Percentiles rank a stretch among this genome's conserved stretches.
These are phyloP conservation scores for Ziziphus jujuba DNA, from an alignment of 306 rosid species.

Conservation along the genomic window DNA sequence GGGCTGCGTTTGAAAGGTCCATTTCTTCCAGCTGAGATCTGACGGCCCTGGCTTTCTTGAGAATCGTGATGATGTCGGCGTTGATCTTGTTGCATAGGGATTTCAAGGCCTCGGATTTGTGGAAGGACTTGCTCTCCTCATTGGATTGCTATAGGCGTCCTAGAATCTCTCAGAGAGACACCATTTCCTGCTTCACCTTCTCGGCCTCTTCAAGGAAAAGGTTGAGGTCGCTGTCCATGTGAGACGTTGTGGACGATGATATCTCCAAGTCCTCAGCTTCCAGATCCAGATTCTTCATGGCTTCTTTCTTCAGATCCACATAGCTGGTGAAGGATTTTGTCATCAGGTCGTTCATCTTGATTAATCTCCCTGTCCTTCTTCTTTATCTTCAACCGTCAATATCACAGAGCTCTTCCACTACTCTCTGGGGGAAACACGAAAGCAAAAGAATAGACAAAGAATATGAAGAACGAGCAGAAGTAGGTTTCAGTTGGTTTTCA, in stretches of 20 bases:
- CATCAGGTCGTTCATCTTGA: slow-evolving; percentile 85
- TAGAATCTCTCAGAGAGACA: slow-evolving; percentile 43
- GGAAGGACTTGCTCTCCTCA: slow-evolving; percentile 69
- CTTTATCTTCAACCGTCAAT: too few relatives aligned
- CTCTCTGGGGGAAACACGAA: too few relatives aligned
- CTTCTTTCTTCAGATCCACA: slow-evolving; percentile 76
- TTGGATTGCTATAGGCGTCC: slow-evolving; percentile 55
- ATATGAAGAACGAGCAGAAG: too few relatives aligned
- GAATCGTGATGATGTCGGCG: slow-evolving; percentile 45
- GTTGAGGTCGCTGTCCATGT: slow-evolving; percentile 55
- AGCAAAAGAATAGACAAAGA: too few relatives aligned
- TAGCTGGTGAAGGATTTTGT: slow-evolving; percentile 85
- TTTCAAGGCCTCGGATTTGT: slow-evolving; percentile 64
- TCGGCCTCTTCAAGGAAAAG: slow-evolving; percentile 76
- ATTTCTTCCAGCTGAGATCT: slow-evolving; percentile 64
- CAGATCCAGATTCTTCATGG: slow-evolving; percentile 73
- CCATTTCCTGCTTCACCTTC: slow-evolving; percentile 70
- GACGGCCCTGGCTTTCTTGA: slow-evolving; percentile 57
- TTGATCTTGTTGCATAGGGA: slow-evolving; percentile 52
- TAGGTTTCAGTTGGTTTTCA: too few relatives aligned
- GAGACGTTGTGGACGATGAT: slow-evolving; percentile 30
- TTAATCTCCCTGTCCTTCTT: too few relatives aligned
- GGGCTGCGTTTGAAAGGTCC: slow-evolving; percentile 72
- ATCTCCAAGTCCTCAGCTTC: slow-evolving; percentile 66
- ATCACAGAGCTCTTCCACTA: too few relatives aligned